Evolutionary conservation across 371 early-diverging fungal genomes (phyloP), one percentile per base, ranked within the genome.

Genomic region (Mycotypha africana): DNA sequence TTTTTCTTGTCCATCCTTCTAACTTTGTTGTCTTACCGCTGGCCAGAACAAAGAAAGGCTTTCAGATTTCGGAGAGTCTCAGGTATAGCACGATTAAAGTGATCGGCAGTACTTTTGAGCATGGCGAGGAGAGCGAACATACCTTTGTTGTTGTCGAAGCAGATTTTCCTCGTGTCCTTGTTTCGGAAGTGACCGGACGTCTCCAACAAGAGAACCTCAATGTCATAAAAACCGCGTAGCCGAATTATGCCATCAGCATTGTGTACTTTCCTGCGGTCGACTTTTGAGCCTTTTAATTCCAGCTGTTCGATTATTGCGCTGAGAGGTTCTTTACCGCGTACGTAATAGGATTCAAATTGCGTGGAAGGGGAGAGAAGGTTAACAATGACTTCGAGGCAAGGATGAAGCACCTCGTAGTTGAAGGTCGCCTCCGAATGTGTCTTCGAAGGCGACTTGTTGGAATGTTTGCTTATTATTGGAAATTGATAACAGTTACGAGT

Each of bases 181-280:
- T 34, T 41, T 12, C 34, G 30, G 26, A 48, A 48, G 21, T 11
- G 26, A n/a, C 48, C 48, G 11, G 42, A 22, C 16, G 41, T 48
- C 26, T 41, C 48, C 22, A 48, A 22, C 34, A 48, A 41, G 24
- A 48, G 34, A 34, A 41, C 34, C 25, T 48, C 48, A 17, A 48
- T 25, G 34, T 41, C 48, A 31, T 41, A 24, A 34, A 40, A 26
- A 25, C n/a, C 40, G 19, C 23, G 14, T 22, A 48, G 35, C 19
- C 48, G 41, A 41, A 48, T 41, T 41, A 48, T 40, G 25, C 48
- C 48, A 25, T 48, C 48, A 48, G 48, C 42, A 23, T 48, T 48
- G 23, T 41, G 41, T 34, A 15, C 24, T 41, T 41, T 41, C 17
- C 34, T 32, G 12, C 33, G 16, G 17, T 41, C 25, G 1, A 48